These are phyloP conservation scores for Alternaria arborescens DNA, from an alignment of 2,329 filamentous ascomycete species.

Conservation along the genomic window DNA sequence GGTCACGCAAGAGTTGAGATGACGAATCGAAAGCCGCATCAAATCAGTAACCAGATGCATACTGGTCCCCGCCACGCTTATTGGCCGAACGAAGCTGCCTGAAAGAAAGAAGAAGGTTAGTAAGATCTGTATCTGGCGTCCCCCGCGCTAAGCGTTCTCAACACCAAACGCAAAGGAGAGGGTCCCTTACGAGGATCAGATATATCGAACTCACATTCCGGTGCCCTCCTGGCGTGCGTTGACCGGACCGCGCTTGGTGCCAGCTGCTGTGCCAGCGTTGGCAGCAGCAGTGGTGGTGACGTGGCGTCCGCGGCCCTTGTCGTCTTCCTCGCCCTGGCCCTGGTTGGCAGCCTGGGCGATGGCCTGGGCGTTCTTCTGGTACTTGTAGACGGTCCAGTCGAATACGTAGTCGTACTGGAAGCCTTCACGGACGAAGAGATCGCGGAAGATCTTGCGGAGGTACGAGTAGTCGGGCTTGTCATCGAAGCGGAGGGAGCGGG, in stretches of 20 bases:
- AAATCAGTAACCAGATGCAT: conserved; percentile 60
- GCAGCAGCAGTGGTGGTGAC: conserved; percentile 70
- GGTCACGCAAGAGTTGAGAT: conserved; percentile 51
- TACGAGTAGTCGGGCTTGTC: conserved; percentile 99
- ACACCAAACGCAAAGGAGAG: conserved; percentile 86
- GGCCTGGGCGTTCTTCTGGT: conserved; percentile 98
- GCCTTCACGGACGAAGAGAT: conserved; percentile 96
- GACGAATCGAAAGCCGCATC: conserved; percentile 52
- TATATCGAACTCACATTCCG: conserved; percentile 92
- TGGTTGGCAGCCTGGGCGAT: conserved; percentile 82
- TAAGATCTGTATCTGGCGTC: conserved; percentile 61
- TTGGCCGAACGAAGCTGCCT: conserved; percentile 63
- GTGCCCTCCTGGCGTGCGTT: conserved; percentile 85
- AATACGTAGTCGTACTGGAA: conserved; percentile 99
- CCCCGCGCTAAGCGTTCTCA: conserved; percentile 76
- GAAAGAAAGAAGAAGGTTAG: conserved; percentile 55
- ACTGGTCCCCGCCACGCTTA: conserved; percentile 60
- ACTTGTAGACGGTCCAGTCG: conserved; percentile 99
- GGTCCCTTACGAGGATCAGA: conserved; percentile 87
- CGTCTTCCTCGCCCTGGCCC: conserved; percentile 73
- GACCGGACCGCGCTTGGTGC: conserved; percentile 74
- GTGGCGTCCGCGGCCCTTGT: conserved; percentile 70
- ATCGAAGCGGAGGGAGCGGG: conserved; percentile 96
- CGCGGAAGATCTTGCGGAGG: conserved; percentile 99
- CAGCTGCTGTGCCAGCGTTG: conserved; percentile 68